These are phyloP conservation scores for Plantago major DNA, from an alignment of 257 asterid species.

Conservation along the genomic window DNA sequence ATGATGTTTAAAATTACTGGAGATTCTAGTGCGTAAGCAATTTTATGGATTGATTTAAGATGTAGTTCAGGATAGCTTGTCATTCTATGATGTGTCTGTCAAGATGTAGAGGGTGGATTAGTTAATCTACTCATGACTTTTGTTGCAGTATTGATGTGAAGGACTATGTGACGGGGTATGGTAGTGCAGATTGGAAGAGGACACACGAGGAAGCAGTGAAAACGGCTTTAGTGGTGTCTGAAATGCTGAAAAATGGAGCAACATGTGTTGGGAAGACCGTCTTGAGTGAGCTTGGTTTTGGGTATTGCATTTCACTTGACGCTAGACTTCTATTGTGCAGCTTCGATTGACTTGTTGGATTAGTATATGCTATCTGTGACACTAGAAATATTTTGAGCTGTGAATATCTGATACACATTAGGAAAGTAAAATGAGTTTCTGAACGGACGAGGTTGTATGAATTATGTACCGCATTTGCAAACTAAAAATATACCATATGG, in stretches of 20 bases:
- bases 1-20: not conserved
- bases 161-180: constrained; percentile 80
- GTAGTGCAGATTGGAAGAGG: constrained; percentile 81
- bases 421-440: not conserved
- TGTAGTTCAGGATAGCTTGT: not conserved
- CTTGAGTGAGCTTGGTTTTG: constrained; percentile 89
- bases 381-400: too few species aligned
- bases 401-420: not conserved
- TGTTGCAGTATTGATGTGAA: constrained; percentile 77
- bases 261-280: constrained; percentile 81
- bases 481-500: too few species aligned
- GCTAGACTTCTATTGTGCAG: not conserved
- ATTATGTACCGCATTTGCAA: too few species aligned
- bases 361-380: too few species aligned
- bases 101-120: not conserved
- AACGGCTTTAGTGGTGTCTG: constrained; percentile 70
- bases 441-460: too few species aligned
- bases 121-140: not conserved
- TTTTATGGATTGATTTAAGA: not conserved
- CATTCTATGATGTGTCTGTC: not conserved
- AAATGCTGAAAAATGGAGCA: constrained; percentile 69
- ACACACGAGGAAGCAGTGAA: constrained; percentile 71
- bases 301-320: constrained; percentile 42
- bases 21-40: not conserved
- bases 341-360: not conserved